Conservation (phyloP, 495 filamentous ascomycete genomes). For the Penicillium parvum region DNA sequence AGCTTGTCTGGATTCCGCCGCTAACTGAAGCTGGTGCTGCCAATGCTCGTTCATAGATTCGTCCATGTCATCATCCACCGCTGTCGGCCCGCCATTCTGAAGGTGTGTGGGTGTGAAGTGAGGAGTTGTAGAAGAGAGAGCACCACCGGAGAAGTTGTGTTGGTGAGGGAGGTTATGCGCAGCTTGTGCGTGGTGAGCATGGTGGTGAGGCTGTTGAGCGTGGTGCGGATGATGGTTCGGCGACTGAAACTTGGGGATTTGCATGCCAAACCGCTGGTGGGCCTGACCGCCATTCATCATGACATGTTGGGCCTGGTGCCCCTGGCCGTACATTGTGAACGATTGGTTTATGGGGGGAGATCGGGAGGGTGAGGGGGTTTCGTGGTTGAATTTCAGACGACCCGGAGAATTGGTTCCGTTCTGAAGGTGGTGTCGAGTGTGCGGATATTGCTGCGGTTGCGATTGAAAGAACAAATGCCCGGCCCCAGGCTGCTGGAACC, state of each 20-base stretch:
- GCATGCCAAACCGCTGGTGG: conserved; percentile 60
- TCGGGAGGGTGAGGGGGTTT: conserved; percentile 67
- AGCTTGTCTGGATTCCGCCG: conserved; percentile 63
- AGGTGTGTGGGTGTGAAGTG: conserved; percentile 67
- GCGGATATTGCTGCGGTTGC: conserved; percentile 48
- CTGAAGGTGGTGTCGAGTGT: conserved; percentile 48
- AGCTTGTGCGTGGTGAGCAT: conserved; percentile 67
- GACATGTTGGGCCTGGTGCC: conserved; percentile 76
- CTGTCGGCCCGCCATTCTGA: conserved; percentile 67
- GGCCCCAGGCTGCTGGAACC: conserved; percentile 67
- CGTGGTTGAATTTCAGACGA: conserved; percentile 48
- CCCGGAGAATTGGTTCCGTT: conserved; percentile 53
- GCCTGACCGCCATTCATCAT: conserved; percentile 63
- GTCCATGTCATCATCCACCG: conserved; percentile 51
- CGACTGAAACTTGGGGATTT: conserved; percentile 67
- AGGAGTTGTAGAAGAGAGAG: conserved; percentile 67
- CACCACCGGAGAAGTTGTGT: conserved; percentile 72
- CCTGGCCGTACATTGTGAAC: conserved; percentile 79
- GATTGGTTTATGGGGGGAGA: conserved; percentile 63
- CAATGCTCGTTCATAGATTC: conserved; percentile 76
- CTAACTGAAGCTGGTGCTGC: conserved; percentile 78
- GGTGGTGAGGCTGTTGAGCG: conserved; percentile 71
- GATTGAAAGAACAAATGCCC: conserved; percentile 59
- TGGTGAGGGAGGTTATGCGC: conserved; percentile 67
- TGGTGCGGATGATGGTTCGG: conserved; percentile 68